Conservation (phyloP, 129 eudicot genomes). For the Apium graveolens region DNA sequence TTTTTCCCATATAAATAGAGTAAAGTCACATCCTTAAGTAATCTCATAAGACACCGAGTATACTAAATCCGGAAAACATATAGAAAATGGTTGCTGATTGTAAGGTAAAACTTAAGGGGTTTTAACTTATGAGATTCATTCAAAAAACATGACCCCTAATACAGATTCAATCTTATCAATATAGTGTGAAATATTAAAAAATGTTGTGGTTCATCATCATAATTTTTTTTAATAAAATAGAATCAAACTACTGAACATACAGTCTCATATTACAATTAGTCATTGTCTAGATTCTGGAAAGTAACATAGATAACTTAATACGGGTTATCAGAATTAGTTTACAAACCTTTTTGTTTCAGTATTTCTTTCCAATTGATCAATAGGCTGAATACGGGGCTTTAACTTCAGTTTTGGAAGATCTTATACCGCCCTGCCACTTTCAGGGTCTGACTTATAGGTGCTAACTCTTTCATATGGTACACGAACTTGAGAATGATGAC, state of each 20-base stretch:
- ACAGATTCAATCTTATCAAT: too few relatives aligned
- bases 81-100: too few relatives aligned
- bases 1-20: too few relatives aligned
- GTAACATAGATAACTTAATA: not conserved
- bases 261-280: not conserved
- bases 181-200: too few relatives aligned
- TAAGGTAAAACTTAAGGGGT: too few relatives aligned
- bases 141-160: too few relatives aligned
- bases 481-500: constrained; percentile 9
- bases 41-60: too few relatives aligned
- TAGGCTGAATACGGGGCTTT: constrained; percentile 71
- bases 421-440: constrained; percentile 27
- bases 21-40: too few relatives aligned
- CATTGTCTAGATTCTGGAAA: not conserved
- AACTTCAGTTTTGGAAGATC: constrained; percentile 74
- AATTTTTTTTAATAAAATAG: not conserved
- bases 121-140: too few relatives aligned
- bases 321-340: not conserved
- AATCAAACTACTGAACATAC: not conserved
- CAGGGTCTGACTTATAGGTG: constrained; percentile 24
- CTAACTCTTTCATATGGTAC: constrained; percentile 25
- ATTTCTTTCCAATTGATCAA: constrained; percentile 46
- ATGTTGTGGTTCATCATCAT: too few relatives aligned
- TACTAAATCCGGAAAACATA: too few relatives aligned
- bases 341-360: constrained; percentile 52